These are phyloP conservation scores for Tuber aestivum DNA, from an alignment of 495 filamentous ascomycete species.

Conservation along the genomic window DNA sequence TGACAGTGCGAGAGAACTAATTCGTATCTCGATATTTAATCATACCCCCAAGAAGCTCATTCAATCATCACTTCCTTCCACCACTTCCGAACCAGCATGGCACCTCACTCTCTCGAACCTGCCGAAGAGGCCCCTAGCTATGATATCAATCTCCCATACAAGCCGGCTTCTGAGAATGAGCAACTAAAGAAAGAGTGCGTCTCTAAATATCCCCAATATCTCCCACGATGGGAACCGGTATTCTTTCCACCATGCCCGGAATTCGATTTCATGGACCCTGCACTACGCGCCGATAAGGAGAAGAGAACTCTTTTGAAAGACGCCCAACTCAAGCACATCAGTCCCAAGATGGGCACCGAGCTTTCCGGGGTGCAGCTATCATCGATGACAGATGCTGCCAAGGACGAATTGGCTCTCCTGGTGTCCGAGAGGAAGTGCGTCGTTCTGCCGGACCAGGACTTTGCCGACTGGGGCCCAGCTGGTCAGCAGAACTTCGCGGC, in stretches of 20 bases:
- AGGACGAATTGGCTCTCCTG: slow-evolving; percentile 47
- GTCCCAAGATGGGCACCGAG: slow-evolving; percentile 52
- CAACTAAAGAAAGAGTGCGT: slow-evolving; percentile 42
- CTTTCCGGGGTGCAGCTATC: slow-evolving; percentile 48
- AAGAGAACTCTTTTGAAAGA: slow-evolving; percentile 42
- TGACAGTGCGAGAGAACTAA: neutral
- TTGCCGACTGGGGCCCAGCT: slow-evolving; percentile 48
- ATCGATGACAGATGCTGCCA: slow-evolving; percentile 43
- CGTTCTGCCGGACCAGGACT: slow-evolving; percentile 47
- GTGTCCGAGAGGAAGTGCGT: slow-evolving; percentile 47
- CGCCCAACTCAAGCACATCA: slow-evolving; percentile 43
- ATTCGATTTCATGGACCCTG: slow-evolving; percentile 45
- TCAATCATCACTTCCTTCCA: neutral
- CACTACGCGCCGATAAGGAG: slow-evolving; percentile 42
- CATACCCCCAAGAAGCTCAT: neutral
- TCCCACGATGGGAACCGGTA: slow-evolving; percentile 43
- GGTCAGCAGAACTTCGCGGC: slow-evolving; percentile 51
- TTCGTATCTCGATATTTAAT: neutral
- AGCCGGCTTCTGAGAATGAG: slow-evolving; percentile 46
- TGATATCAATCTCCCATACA: slow-evolving; percentile 55
- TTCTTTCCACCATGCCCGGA: slow-evolving; percentile 41
- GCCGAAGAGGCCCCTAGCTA: slow-evolving; percentile 49
- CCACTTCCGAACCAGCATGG: slow-evolving; percentile 24
- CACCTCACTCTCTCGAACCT: slow-evolving; percentile 39
- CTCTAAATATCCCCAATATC: slow-evolving; percentile 43